Conservation (phyloP, 2,329 filamentous ascomycete species). For the Phyllosticta capitalensis region DNA sequence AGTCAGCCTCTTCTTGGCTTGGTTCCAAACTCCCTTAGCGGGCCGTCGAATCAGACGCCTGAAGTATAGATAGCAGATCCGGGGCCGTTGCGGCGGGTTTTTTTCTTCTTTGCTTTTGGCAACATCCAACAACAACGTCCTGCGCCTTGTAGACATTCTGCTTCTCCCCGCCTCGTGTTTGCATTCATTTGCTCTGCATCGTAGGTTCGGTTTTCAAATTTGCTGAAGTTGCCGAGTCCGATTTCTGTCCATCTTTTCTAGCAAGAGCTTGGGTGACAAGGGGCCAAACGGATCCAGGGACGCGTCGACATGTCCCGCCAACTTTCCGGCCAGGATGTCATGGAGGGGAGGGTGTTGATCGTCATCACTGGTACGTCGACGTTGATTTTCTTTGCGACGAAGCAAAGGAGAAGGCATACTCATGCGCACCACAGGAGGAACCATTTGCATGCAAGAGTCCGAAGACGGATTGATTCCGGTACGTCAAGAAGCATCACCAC, state of each 20-base stretch:
- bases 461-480: constrained; percentile 72
- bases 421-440: constrained; percentile 42
- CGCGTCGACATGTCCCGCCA: not conserved
- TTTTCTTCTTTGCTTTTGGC: not conserved
- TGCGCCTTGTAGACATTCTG: not conserved
- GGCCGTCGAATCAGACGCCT: not conserved
- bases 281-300: not conserved
- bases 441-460: constrained; percentile 84
- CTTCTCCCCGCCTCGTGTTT: not conserved
- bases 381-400: not conserved
- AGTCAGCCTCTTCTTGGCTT: not conserved
- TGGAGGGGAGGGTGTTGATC: constrained; percentile 74
- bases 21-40: not conserved
- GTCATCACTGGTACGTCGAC: constrained; percentile 64
- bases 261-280: not conserved
- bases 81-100: not conserved
- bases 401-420: not conserved
- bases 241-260: too few relatives aligned
- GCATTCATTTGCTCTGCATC: not conserved
- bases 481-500: constrained; percentile 8
- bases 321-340: constrained; percentile 22
- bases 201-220: not conserved
- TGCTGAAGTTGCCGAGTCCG: not conserved
- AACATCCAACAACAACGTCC: not conserved
- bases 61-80: not conserved